Evolutionary conservation across 768 basidiomycete species (phyloP), one percentile per base, ranked within the genome.

Genomic region (Naganishia randhawae): DNA sequence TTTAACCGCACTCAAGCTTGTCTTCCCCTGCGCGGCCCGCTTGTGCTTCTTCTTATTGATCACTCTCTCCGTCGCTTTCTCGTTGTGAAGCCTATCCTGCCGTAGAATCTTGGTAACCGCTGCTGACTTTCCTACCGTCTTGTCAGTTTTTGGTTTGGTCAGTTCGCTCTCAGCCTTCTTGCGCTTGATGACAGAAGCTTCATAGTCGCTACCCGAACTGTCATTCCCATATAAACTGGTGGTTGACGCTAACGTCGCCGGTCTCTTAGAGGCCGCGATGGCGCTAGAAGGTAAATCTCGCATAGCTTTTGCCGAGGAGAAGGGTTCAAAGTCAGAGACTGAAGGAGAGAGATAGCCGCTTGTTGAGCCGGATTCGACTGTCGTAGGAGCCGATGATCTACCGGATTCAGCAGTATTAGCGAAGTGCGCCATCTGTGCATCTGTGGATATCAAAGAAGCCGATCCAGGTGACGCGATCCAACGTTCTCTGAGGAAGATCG

Each of bases 191-290:
- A 61, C 29, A 11, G 57, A 39, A n/a, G n/a, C 57, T 41, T 61
- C 57, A 14, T 61, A 61, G 14, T 61, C 57, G 57, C 57, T 61
- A 25, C 57, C 57, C 11, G 57, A 61, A 27, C 32, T 35, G 35
- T 33, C n/a, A 14, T 25, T 41, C 1, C 41, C 22, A 25, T 27
- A 16, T 13, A 14, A 37, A 29, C 35, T n/a, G 19, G 22, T 2
- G 5, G 57, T 1, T 5, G 57, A 35, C 11, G 39, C 4, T 6
- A 39, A 25, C 25, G n/a, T n/a, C n/a, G 22, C 25, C 7, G 57
- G 39, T 41, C 37, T 19, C 22, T 11, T 22, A 42, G 4, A 16
- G 8, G 41, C 22, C n/a, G 27, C 27, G 17, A 19, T 22, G 3
- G 37, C 2, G 22, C 35, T 16, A 27, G 57, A 25, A 25, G 29